These are phyloP conservation scores for Chondrostereum purpureum DNA, from an alignment of 1,284 basidiomycete genomes.

Conservation along the genomic window DNA sequence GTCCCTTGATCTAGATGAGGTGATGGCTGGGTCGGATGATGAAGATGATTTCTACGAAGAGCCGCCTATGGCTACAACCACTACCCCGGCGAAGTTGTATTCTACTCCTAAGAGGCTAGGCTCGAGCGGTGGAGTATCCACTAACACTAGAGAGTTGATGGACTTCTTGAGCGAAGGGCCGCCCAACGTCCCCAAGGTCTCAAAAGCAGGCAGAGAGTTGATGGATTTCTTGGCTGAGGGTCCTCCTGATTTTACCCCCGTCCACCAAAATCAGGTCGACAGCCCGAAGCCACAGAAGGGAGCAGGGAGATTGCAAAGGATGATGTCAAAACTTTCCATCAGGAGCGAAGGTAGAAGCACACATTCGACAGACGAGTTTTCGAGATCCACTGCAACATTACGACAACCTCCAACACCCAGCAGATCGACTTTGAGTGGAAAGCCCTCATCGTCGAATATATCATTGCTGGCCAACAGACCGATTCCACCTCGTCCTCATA, in stretches of 20 bases:
- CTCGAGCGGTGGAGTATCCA: slow-evolving; percentile 31
- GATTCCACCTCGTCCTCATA: slow-evolving; percentile 45
- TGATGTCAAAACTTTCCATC: slow-evolving; percentile 71
- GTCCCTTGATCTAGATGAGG: slow-evolving; percentile 66
- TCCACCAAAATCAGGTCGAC: slow-evolving; percentile 3
- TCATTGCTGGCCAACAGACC: slow-evolving; percentile 48
- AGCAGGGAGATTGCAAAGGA: slow-evolving; percentile 59
- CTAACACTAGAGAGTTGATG: slow-evolving; percentile 56
- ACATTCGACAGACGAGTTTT: slow-evolving; percentile 14
- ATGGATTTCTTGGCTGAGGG: slow-evolving; percentile 25
- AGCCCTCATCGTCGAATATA: slow-evolving; percentile 34
- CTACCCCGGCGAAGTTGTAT: slow-evolving; percentile 21
- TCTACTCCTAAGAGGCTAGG: slow-evolving; percentile 18
- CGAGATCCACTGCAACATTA: slow-evolving; percentile 12
- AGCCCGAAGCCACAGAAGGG: slow-evolving; percentile 36
- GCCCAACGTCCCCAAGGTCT: slow-evolving; percentile 26
- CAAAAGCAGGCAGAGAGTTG: slow-evolving; percentile 19
- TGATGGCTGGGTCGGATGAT: slow-evolving; percentile 63
- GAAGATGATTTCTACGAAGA: slow-evolving; percentile 30
- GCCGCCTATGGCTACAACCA: slow-evolving; percentile 2
- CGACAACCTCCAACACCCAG: slow-evolving; percentile 17
- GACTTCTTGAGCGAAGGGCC: slow-evolving; percentile 61
- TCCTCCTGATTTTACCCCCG: slow-evolving; percentile 21
- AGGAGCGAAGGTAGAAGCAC: slow-evolving; percentile 36
- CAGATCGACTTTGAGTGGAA: slow-evolving; percentile 20